Conservation (phyloP, 179 eudicot species). For the Sideroxylon spinosum region DNA sequence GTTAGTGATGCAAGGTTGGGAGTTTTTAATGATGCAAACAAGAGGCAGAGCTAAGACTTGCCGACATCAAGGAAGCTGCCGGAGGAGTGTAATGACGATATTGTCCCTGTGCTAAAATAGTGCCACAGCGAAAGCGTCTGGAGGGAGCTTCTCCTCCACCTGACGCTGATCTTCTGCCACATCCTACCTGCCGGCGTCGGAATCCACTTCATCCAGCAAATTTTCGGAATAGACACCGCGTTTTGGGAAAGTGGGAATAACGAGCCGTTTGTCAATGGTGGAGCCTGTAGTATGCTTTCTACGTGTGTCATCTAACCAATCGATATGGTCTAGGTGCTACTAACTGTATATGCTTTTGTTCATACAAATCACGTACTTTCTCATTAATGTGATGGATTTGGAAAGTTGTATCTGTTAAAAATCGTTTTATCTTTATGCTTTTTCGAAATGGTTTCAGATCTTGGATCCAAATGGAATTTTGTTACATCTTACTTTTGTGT, state of each 20-base stretch:
- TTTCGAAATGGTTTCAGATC: constrained; percentile 14
- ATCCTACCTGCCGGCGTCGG: constrained; percentile 36
- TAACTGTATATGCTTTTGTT: neutral
- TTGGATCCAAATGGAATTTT: neutral
- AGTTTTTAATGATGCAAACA: constrained; percentile 29
- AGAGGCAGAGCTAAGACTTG: constrained; percentile 35
- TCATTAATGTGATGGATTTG: neutral
- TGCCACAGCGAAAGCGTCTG: constrained; percentile 39
- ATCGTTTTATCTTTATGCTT: neutral
- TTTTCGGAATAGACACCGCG: constrained; percentile 47
- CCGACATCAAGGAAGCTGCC: constrained; percentile 51
- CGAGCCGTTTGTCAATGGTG: constrained; percentile 90
- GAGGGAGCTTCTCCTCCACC: constrained; percentile 39
- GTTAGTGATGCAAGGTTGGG: constrained; percentile 51
- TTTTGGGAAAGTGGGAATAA: constrained; percentile 47
- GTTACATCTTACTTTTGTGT: neutral
- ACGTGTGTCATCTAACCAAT: constrained; percentile 87
- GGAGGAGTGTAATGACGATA: constrained; percentile 34
- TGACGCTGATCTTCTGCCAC: constrained; percentile 38
- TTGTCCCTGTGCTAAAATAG: constrained; percentile 26
- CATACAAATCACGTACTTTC: neutral
- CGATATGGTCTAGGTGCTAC: constrained; percentile 78
- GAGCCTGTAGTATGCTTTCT: constrained; percentile 89
- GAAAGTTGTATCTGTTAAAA: too few relatives aligned
- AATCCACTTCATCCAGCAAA: constrained; percentile 51